These are phyloP conservation scores for Aspergillus fischeri DNA, from an alignment of 2,329 filamentous ascomycete genomes.

Conservation along the genomic window DNA sequence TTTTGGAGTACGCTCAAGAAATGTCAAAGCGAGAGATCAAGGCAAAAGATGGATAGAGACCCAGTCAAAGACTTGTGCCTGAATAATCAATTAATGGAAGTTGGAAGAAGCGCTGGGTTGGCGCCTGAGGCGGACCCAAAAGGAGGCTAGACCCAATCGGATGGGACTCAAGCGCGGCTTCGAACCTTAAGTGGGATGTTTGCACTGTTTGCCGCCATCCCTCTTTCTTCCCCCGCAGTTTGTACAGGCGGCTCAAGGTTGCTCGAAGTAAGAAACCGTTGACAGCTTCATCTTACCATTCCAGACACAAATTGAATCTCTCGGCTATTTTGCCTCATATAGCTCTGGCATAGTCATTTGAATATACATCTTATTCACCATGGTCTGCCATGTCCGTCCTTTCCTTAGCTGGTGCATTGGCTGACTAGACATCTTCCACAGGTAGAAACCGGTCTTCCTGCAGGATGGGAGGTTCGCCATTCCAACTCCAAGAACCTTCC, in stretches of 20 bases:
- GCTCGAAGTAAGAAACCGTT: neutral
- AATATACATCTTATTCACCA: constrained; percentile 4
- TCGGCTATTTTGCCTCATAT: neutral
- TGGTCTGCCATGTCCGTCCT: constrained; percentile 3
- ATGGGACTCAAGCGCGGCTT: constrained; percentile 3
- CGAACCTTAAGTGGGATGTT: constrained; percentile 10
- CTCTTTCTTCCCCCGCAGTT: constrained; percentile 29
- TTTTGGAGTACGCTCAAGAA: neutral
- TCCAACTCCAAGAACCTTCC: constrained; percentile 98
- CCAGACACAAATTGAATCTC: neutral
- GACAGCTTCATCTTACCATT: neutral
- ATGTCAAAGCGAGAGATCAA: neutral
- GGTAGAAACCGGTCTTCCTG: constrained; percentile 75
- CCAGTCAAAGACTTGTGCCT: neutral
- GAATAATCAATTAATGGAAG: constrained; percentile 6
- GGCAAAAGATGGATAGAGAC: neutral
- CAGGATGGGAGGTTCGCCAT: constrained; percentile 92
- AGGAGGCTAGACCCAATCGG: constrained; percentile 8
- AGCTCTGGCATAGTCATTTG: neutral
- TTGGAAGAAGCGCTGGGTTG: constrained; percentile 13
- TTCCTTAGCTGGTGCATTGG: constrained; percentile 2
- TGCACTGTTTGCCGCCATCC: constrained; percentile 17
- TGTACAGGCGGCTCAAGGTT: neutral
- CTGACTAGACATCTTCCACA: constrained; percentile 27
- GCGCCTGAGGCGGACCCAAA: neutral